phyloP scores from a whole-genome alignment of 2,329 filamentous ascomycete species.

The Diaporthe destruens region DNA sequence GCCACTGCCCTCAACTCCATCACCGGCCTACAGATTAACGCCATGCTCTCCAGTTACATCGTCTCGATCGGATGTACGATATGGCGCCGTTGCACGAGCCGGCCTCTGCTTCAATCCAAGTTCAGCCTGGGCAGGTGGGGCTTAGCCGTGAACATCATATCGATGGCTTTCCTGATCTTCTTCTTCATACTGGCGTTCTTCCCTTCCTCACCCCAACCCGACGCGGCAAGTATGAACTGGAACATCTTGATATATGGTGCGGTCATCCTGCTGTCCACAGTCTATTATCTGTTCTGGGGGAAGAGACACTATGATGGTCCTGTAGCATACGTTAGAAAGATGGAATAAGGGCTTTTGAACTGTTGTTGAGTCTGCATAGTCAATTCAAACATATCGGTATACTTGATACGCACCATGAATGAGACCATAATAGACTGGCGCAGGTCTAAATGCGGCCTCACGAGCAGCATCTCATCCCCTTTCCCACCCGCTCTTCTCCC shows the following conservation, averaged over 20 bases:
- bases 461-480: too few relatives aligned
- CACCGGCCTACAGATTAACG: slow-evolving; percentile 40
- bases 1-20: slow-evolving; percentile 42
- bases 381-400: too few relatives aligned
- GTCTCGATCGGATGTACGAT: slow-evolving; percentile 40
- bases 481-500: not conserved
- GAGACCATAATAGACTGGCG: too few relatives aligned
- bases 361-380: not conserved
- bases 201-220: slow-evolving; percentile 32
- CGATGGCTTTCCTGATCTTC: slow-evolving; percentile 39
- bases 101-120: slow-evolving; percentile 36
- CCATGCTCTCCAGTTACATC: slow-evolving; percentile 43
- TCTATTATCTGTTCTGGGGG: slow-evolving; percentile 38
- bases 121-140: slow-evolving; percentile 42
- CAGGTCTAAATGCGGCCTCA: too few relatives aligned
- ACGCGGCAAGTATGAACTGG: slow-evolving; percentile 42
- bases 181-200: slow-evolving; percentile 42
- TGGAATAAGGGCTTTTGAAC: not conserved
- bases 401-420: too few relatives aligned
- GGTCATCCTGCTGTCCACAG: slow-evolving; percentile 35
- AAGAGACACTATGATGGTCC: slow-evolving; percentile 35
- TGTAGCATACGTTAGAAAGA: slow-evolving; percentile 37
- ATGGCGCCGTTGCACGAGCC: slow-evolving; percentile 22
- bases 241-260: slow-evolving; percentile 40
- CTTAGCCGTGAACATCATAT: slow-evolving; percentile 39